Evolutionary conservation across 225 moss, liverwort and hornwort species (phyloP), one percentile per base, ranked within the genome.

Genomic region (Thuidium tamariscinum): DNA sequence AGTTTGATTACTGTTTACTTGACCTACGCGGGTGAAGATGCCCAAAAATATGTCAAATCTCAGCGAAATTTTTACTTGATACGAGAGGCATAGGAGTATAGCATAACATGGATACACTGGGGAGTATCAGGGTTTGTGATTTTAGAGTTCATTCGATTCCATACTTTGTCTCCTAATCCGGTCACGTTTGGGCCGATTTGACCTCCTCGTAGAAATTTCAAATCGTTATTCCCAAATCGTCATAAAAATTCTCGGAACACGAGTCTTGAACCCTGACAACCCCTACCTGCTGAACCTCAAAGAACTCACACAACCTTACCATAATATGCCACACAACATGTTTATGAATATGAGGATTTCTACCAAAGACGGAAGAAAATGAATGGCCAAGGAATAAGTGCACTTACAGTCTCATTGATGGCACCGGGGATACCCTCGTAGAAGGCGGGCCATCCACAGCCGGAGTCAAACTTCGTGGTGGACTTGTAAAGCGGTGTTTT

Each of bases 401-500:
- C 78, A 86, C 91, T 51, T 88, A 95, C 94, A 75, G 91, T 96
- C 82, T 98, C 95, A 15, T 91, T 95, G 83, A 98, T 98, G 48
- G 97, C 96, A 54, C 95, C 97, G 75, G 96, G 97, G 61, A 98
- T 83, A 51, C 97, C 97, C 89, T 98, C 96, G 71, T 88, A 98
- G 84, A 98, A 98, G 14, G 97, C 97, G 48, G 97, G 97, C 97
- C 96, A 98, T 34, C 97, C 96, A 81, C 97, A 98, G 29, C 97
- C 97, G 68, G 97, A 98, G 85, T 96, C 94, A 60, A 98, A 98
- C 73, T 98, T 98, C 27, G 97, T 95, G 48, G 94, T 93, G 25
- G 97, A 98, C 87, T 98, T 98, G 90, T 96, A 98, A 2, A 98
- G 92, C 19, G 97, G 94, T 55, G 95, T 84, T 57, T 88, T 88